These are phyloP conservation scores for Crucihimalaya himalaica DNA, from an alignment of 345 rosid genomes.

Conservation along the genomic window DNA sequence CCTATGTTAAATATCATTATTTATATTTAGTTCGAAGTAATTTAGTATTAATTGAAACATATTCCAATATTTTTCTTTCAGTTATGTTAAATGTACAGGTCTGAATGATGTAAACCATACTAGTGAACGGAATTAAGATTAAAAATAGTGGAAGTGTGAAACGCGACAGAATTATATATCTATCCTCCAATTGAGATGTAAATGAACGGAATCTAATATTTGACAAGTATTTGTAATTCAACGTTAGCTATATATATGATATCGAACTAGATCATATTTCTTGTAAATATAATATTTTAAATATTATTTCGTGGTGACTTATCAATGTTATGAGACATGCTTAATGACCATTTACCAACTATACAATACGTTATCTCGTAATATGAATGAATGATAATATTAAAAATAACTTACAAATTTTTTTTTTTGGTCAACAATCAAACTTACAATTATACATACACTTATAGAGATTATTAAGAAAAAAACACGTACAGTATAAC, in stretches of 20 bases:
- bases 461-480: not conserved
- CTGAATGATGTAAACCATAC: not conserved
- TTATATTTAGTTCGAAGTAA: too few relatives aligned
- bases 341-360: conserved; percentile 17
- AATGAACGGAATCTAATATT: conserved; percentile 25
- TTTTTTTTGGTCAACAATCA: too few relatives aligned
- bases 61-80: too few relatives aligned
- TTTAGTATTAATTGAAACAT: too few relatives aligned
- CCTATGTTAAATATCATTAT: not conserved
- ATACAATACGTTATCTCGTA: conserved; percentile 7
- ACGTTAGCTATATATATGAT: conserved; percentile 2
- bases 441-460: not conserved
- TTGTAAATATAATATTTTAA: not conserved
- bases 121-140: not conserved
- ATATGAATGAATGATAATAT: conserved; percentile 3
- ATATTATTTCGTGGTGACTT: not conserved
- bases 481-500: too few relatives aligned
- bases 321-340: conserved; percentile 30
- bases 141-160: not conserved
- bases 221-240: conserved; percentile 13
- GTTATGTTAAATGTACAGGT: too few relatives aligned
- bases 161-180: not conserved
- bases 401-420: not conserved
- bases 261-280: not conserved
- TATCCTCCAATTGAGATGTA: too few relatives aligned